Evolutionary conservation across 179 eudicot species (phyloP).

Genomic region (Amaranthus tricolor): DNA sequence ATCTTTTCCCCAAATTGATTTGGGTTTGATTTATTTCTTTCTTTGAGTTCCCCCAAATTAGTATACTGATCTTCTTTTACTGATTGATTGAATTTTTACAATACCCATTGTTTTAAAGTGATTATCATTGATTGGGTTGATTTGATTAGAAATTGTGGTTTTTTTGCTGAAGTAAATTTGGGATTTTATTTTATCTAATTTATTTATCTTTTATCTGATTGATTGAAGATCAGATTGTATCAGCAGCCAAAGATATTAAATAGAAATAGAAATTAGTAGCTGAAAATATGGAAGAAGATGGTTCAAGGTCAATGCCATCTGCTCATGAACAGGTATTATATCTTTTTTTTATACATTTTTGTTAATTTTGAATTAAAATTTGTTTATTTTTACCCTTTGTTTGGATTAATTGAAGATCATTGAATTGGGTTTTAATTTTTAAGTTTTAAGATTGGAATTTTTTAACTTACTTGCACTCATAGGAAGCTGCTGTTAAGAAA

Average conservation of each 20-base stretch:
- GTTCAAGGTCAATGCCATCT: slow-evolving; percentile 57
- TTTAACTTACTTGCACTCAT: slow-evolving; percentile 19
- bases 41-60: background rate
- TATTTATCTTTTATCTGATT: slow-evolving; percentile 15
- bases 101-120: background rate
- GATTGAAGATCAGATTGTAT: slow-evolving; percentile 32
- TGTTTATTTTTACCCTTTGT: background rate
- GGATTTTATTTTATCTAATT: background rate
- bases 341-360: slow-evolving; percentile 9
- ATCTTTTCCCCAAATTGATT: background rate
- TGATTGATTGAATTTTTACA: background rate
- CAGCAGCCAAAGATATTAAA: slow-evolving; percentile 51
- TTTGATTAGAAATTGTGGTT: slow-evolving; percentile 2
- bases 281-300: slow-evolving; percentile 39
- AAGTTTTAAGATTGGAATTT: background rate
- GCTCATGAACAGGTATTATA: slow-evolving; percentile 60
- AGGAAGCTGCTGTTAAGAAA: slow-evolving; percentile 76
- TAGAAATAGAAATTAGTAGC: slow-evolving; percentile 18
- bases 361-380: background rate
- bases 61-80: background rate
- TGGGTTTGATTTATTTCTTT: slow-evolving; percentile 11
- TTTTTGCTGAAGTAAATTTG: background rate
- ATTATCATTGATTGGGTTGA: background rate
- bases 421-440: slow-evolving; percentile 1
- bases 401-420: slow-evolving; percentile 10